Conservation (phyloP, 306 rosid genomes). For the Mucuna pruriens region DNA sequence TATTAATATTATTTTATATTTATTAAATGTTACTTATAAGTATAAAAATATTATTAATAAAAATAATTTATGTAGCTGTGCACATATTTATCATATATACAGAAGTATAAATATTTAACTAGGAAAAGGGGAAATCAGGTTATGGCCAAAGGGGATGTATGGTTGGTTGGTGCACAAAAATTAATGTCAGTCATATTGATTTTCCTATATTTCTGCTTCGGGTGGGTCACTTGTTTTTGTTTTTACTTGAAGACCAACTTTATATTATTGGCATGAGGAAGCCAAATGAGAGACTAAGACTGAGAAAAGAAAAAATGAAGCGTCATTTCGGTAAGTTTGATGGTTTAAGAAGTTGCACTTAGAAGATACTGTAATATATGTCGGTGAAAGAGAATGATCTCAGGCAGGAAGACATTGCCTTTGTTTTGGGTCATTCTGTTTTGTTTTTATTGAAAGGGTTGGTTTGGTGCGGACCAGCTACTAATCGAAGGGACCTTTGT, state of each 20-base stretch:
- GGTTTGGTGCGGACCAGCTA: background rate
- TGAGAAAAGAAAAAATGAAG: background rate
- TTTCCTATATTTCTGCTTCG: conserved; percentile 26
- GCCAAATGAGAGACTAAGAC: background rate
- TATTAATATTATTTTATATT: too few relatives aligned
- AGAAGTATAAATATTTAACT: too few relatives aligned
- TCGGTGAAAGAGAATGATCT: conserved; percentile 17
- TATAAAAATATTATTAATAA: too few relatives aligned
- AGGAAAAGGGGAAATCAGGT: conserved; percentile 5
- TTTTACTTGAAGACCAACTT: conserved; percentile 15
- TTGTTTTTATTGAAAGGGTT: background rate
- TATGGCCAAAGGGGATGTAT: conserved; percentile 18
- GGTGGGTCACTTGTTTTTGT: conserved; percentile 36
- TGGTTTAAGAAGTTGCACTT: background rate
- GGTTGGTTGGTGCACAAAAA: conserved; percentile 34
- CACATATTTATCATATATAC: too few relatives aligned
- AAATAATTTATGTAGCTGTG: too few relatives aligned
- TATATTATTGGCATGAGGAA: background rate
- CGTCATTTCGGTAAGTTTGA: background rate
- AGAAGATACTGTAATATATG: background rate
- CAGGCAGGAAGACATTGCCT: background rate
- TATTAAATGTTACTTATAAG: too few relatives aligned
- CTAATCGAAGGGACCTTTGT: conserved; percentile 1
- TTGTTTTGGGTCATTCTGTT: background rate
- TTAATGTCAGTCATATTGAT: background rate